phyloP scores from a whole-genome alignment of 1,284 basidiomycete genomes.

The Naganishia liquefaciens region DNA sequence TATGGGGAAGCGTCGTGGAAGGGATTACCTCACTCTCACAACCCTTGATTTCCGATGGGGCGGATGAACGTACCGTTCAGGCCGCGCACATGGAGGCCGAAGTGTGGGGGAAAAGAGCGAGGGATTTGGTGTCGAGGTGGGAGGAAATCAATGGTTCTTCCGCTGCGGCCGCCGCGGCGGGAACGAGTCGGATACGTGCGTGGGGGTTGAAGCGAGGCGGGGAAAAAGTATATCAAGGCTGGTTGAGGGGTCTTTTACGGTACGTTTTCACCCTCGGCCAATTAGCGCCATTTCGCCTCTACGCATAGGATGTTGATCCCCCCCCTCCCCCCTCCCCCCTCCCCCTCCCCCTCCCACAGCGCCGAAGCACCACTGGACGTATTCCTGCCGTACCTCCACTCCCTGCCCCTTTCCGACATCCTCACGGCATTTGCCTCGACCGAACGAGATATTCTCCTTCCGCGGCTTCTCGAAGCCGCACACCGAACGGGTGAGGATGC shows the following conservation, averaged over 20 bases:
- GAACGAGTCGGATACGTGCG: neutral
- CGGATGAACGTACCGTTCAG: constrained; percentile 16
- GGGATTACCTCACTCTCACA: constrained; percentile 40
- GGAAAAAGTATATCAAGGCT: constrained; percentile 50
- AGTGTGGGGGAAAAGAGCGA: constrained; percentile 35
- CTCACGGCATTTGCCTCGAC: constrained; percentile 39
- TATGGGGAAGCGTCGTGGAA: constrained; percentile 49
- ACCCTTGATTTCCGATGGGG: neutral
- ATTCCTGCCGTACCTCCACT: constrained; percentile 42
- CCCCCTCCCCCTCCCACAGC: constrained; percentile 34
- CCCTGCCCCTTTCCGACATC: constrained; percentile 35
- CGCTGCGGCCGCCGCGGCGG: neutral
- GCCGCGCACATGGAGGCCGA: constrained; percentile 16
- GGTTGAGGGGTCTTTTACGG: constrained; percentile 46
- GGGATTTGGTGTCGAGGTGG: constrained; percentile 42
- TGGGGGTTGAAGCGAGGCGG: constrained; percentile 41
- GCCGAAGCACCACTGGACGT: constrained; percentile 38
- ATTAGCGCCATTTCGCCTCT: neutral
- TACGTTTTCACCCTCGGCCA: constrained; percentile 35
- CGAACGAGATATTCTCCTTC: constrained; percentile 40
- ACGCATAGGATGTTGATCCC: too few relatives aligned
- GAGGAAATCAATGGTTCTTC: constrained; percentile 35
- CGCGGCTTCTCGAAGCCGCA: constrained; percentile 39
- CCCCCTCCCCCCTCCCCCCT: too few relatives aligned
- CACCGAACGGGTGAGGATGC: constrained; percentile 30